Conservation (phyloP, 1,284 basidiomycete genomes). For the Cutaneotrichosporon cutaneum region DNA sequence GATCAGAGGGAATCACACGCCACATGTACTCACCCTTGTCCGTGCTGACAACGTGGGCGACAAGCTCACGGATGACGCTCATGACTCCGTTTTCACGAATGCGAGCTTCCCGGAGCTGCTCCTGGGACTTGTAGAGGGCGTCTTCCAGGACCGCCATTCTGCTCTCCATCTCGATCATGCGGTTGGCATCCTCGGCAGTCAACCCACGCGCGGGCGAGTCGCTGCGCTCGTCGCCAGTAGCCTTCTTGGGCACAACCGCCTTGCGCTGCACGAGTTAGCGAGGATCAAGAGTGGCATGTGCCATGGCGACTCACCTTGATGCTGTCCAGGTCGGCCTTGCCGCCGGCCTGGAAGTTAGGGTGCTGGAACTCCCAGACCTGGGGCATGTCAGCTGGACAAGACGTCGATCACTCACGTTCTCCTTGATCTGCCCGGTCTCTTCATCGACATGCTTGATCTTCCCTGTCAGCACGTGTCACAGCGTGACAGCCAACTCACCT, state of each 20-base stretch:
- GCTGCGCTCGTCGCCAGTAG: conserved; percentile 28
- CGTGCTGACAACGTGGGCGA: conserved; percentile 34
- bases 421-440: conserved; percentile 43
- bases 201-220: conserved; percentile 38
- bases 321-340: conserved; percentile 80
- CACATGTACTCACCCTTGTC: conserved; percentile 38
- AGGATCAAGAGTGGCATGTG: not conserved
- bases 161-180: conserved; percentile 40
- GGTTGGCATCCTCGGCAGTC: conserved; percentile 33
- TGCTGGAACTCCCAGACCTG: conserved; percentile 86
- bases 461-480: not conserved
- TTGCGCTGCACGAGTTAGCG: conserved; percentile 60
- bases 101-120: conserved; percentile 34
- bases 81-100: conserved; percentile 35
- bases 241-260: conserved; percentile 60
- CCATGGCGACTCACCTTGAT: conserved; percentile 63
- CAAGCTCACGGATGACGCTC: conserved; percentile 39
- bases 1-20: not conserved
- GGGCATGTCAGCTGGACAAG: not conserved
- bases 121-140: conserved; percentile 33
- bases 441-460: conserved; percentile 50
- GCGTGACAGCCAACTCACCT: conserved; percentile 57
- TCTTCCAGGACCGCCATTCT: conserved; percentile 42
- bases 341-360: conserved; percentile 85
- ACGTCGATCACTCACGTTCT: conserved; percentile 42